Evolutionary conservation across 768 basidiomycete species (phyloP).

Genomic region (Tylopilus vinaceipallidus): DNA sequence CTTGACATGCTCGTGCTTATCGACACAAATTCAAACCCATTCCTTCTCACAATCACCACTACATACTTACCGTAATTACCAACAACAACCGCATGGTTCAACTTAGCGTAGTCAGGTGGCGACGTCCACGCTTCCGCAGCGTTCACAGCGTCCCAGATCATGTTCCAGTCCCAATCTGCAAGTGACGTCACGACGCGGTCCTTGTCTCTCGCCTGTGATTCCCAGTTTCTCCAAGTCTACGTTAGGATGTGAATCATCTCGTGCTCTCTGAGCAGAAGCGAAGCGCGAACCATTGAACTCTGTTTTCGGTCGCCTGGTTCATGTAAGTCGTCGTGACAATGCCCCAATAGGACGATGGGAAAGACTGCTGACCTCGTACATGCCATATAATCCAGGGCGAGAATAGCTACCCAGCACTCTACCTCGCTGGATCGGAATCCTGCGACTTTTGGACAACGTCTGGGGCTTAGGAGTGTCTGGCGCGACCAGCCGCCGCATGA

Average conservation of each 20-base stretch:
- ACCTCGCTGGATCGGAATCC: constrained; percentile 6
- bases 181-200: not conserved
- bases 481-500: not conserved
- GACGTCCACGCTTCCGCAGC: constrained; percentile 15
- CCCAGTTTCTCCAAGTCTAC: constrained; percentile 15
- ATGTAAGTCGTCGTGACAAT: not conserved
- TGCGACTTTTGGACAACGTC: constrained; percentile 2
- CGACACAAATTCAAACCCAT: not conserved
- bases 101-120: constrained; percentile 12
- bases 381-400: constrained; percentile 13
- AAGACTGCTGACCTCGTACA: constrained; percentile 7
- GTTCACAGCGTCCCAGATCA: constrained; percentile 10
- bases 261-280: not conserved
- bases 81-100: constrained; percentile 8
- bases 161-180: constrained; percentile 16
- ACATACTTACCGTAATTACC: constrained; percentile 15
- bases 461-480: constrained; percentile 11
- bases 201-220: constrained; percentile 12
- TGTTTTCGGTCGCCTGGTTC: constrained; percentile 10
- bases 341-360: not conserved
- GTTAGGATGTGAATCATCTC: not conserved
- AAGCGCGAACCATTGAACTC: constrained; percentile 11
- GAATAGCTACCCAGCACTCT: constrained; percentile 16
- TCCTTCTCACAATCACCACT: not conserved
- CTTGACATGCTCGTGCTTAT: constrained; percentile 13